A percentile compares a stretch with the other conserved stretches of the same genome.
These are phyloP conservation scores for Pouteria glomerata DNA, from an alignment of 148 eudicot genomes.

Conservation along the genomic window DNA sequence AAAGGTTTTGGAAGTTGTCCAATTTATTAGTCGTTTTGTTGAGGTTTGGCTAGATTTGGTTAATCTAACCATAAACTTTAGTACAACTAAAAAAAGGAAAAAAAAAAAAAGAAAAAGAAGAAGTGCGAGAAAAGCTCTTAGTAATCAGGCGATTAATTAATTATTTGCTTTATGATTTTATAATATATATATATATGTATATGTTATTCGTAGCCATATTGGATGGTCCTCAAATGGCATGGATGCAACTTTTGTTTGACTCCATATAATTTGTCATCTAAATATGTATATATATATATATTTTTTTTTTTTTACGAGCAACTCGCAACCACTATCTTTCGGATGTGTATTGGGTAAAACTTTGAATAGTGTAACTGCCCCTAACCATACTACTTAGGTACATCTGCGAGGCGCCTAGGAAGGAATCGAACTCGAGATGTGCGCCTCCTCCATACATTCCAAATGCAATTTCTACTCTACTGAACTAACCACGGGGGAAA, in stretches of 20 bases:
- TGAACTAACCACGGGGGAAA: too few species aligned
- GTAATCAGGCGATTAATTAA: not conserved
- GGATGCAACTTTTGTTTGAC: not conserved
- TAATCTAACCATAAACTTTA: not conserved
- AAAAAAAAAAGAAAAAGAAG: too few species aligned
- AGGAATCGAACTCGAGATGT: too few species aligned
- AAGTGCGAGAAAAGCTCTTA: not conserved
- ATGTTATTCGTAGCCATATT: not conserved
- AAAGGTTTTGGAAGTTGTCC: not conserved
- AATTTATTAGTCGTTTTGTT: not conserved
- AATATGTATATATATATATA: not conserved
- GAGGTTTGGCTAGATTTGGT: not conserved
- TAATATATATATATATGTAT: too few species aligned
- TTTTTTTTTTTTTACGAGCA: too few species aligned
- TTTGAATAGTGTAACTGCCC: too few species aligned
- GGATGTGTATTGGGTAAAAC: too few species aligned
- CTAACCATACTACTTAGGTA: too few species aligned
- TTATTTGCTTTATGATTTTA: not conserved
- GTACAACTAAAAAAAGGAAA: not conserved
- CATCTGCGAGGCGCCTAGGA: too few species aligned
- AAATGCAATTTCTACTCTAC: too few species aligned
- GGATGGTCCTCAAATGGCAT: not conserved
- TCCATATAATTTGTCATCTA: not conserved
- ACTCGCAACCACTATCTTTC: too few species aligned
- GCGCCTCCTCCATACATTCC: too few species aligned